Conservation (phyloP, 1,284 basidiomycete genomes). For the Ceratobasidium theobromae region DNA sequence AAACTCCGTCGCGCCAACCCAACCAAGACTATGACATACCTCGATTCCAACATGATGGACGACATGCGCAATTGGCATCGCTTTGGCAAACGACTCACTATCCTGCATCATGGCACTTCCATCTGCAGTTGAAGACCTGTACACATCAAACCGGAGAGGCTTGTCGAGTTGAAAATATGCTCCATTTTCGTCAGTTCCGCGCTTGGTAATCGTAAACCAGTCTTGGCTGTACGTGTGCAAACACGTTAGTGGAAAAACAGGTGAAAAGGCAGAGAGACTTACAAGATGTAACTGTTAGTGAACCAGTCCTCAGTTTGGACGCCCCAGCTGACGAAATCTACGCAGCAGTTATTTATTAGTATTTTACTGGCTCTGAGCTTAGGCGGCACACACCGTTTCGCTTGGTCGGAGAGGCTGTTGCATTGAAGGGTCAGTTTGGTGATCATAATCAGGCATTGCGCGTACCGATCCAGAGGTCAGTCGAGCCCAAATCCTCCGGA, state of each 20-base stretch:
- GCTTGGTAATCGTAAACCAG: slow-evolving; percentile 27
- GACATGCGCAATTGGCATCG: slow-evolving; percentile 29
- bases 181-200: slow-evolving; percentile 14
- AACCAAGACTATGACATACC: background rate
- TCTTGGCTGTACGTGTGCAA: background rate
- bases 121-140: slow-evolving; percentile 23
- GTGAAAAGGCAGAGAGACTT: background rate
- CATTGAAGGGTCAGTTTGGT: too few relatives aligned
- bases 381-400: background rate
- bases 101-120: slow-evolving; percentile 28
- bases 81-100: slow-evolving; percentile 21
- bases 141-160: slow-evolving; percentile 32
- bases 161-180: slow-evolving; percentile 20
- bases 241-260: background rate
- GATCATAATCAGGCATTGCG: too few relatives aligned
- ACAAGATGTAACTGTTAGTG: slow-evolving; percentile 30
- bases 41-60: slow-evolving; percentile 30
- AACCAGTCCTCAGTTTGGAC: slow-evolving; percentile 27
- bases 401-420: slow-evolving; percentile 13
- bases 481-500: background rate
- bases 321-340: slow-evolving; percentile 29
- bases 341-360: background rate
- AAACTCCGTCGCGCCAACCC: background rate
- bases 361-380: background rate
- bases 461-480: slow-evolving; percentile 29